Evolutionary conservation across 495 filamentous ascomycete species (phyloP), one percentile per base, ranked within the genome.

Genomic region (Saxophila tyrrhenica): DNA sequence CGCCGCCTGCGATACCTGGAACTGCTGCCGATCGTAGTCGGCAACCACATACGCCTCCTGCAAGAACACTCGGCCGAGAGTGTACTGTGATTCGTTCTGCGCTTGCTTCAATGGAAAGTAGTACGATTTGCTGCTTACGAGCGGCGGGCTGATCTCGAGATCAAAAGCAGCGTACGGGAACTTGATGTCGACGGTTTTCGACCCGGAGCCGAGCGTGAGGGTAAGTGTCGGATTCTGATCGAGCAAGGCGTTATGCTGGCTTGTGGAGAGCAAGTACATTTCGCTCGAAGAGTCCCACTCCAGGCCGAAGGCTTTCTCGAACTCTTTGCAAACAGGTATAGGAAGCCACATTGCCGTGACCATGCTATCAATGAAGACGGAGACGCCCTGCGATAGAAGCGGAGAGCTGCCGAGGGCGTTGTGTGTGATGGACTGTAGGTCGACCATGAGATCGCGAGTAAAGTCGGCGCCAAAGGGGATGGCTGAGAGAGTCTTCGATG

Each of bases 1-100:
- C n/a, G 22, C 15, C 13, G 58, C 58, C 54, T 57, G 58, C 10
- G 25, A 46, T 15, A 70, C 48, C 10, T 61, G 58, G 56, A 67
- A 68, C 32, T 65, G 62, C 2, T 16, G 20, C 16, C 58, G 56
- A 7, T 68, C 67, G 39, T 66, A 70, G 55, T 70, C 62, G 11
- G 62, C 64, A 17, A 64, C 56, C 24, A 70, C 22, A 39, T 70
- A 70, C 1, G 68, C 64, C 50, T 69, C 58, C 48, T 70, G 68
- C n/a, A 70, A 54, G 53, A 70, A 67, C 0, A 61, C 51, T 11
- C 68, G 61, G 13, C 68, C 68, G 16, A 70, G 61, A 0, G 62
- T 61, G 57, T 62, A 65, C 46, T 56, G 52, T 2, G 52, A 43
- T 0, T 52, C 52, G 46, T 54, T 66, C 17, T 61, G 44, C 0